These are phyloP conservation scores for Lumnitzera racemosa DNA, from an alignment of 345 rosid species.

Conservation along the genomic window DNA sequence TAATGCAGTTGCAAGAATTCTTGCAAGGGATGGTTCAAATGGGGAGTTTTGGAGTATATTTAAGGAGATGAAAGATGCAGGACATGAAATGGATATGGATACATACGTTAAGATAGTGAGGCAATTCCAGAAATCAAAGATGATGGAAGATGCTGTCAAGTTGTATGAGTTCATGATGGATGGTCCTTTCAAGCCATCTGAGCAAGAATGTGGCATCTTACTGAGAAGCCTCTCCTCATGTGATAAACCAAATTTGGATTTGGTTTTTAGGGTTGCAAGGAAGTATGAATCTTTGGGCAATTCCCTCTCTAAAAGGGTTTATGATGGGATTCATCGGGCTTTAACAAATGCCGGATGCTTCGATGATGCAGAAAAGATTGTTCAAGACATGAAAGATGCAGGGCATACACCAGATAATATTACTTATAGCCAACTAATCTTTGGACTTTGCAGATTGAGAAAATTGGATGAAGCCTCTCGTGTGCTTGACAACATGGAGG, in stretches of 20 bases:
- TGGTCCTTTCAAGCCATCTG: conserved; percentile 67
- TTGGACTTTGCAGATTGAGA: conserved; percentile 77
- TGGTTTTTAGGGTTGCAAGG: conserved; percentile 55
- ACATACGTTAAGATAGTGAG: conserved; percentile 69
- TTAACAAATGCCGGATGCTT: conserved; percentile 52
- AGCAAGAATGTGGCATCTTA: conserved; percentile 57
- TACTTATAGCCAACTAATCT: conserved; percentile 73
- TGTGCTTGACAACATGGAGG: conserved; percentile 64
- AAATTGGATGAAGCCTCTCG: conserved; percentile 64
- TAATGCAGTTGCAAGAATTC: conserved; percentile 54
- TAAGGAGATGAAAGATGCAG: conserved; percentile 57
- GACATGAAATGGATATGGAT: conserved; percentile 59
- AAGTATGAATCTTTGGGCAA: conserved; percentile 51
- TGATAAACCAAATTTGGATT: conserved; percentile 39
- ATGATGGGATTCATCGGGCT: conserved; percentile 77
- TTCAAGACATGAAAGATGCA: conserved; percentile 54
- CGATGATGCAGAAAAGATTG: conserved; percentile 56
- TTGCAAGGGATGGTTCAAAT: conserved; percentile 50
- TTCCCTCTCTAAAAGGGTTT: conserved; percentile 57
- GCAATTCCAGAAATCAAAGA: conserved; percentile 61
- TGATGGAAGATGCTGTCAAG: conserved; percentile 68
- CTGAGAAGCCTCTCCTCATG: conserved; percentile 44
- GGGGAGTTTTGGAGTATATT: conserved; percentile 61
- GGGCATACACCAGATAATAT: conserved; percentile 78
- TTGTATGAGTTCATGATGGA: conserved; percentile 88